phyloP scores from a whole-genome alignment of 306 rosid genomes.

The Castanea mollissima region DNA sequence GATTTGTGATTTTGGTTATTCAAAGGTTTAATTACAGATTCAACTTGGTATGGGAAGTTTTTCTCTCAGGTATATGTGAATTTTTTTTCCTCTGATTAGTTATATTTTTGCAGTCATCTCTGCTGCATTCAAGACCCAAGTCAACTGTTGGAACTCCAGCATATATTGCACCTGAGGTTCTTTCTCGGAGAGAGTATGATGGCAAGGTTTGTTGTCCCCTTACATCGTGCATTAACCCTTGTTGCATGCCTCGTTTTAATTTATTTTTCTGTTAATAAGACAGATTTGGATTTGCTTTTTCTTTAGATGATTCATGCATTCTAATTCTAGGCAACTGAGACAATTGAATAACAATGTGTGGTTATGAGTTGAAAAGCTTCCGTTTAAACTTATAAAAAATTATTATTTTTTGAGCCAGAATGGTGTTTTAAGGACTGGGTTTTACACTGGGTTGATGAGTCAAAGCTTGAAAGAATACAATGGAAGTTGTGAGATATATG shows the following conservation, averaged over 20 bases:
- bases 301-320: background rate
- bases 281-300: background rate
- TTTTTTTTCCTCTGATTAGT: conserved; percentile 24
- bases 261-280: background rate
- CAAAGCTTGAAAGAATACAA: background rate
- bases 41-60: conserved; percentile 20
- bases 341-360: background rate
- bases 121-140: conserved; percentile 85
- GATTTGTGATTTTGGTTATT: conserved; percentile 88
- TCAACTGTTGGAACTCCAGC: conserved; percentile 89
- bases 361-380: background rate
- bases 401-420: background rate
- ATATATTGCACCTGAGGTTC: conserved; percentile 89
- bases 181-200: conserved; percentile 79
- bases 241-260: background rate
- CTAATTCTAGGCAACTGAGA: background rate
- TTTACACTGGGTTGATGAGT: background rate
- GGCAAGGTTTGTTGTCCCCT: conserved; percentile 55
- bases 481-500: no score
- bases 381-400: background rate
- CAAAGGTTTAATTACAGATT: conserved; percentile 54
- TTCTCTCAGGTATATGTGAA: background rate
- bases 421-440: conserved; percentile 1
- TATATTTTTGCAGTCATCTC: conserved; percentile 60
- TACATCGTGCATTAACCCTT: background rate